phyloP scores from a whole-genome alignment of 345 rosid genomes.

The Gynandropsis gynandra region DNA sequence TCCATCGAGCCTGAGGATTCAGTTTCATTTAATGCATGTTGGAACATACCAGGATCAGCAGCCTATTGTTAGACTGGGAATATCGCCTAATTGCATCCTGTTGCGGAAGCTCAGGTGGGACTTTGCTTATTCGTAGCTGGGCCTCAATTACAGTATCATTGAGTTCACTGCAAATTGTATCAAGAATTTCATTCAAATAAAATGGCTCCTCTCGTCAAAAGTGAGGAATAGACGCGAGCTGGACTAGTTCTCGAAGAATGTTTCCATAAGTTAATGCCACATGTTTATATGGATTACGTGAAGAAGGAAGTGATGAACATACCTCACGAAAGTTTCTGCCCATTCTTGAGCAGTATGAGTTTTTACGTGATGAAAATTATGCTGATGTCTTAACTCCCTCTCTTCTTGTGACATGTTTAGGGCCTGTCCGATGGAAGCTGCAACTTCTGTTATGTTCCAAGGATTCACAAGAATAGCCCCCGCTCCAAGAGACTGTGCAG shows the following conservation, averaged over 20 bases:
- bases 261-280: no score
- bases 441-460: conserved; percentile 99
- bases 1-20: not conserved
- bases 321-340: conserved; percentile 99
- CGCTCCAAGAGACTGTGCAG: conserved; percentile 98
- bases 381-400: conserved; percentile 85
- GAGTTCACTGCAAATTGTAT: conserved; percentile 67
- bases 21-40: not conserved
- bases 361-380: conserved; percentile 69
- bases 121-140: conserved; percentile 83
- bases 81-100: conserved; percentile 58
- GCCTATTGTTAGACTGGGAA: conserved; percentile 65
- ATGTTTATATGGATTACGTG: no score
- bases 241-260: not conserved
- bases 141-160: conserved; percentile 98
- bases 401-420: conserved; percentile 72
- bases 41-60: conserved; percentile 73
- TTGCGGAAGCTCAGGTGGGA: conserved; percentile 79
- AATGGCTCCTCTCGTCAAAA: conserved; percentile 6
- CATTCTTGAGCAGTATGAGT: conserved; percentile 96
- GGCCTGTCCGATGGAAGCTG: conserved; percentile 82
- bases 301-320: conserved; percentile 9
- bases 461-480: conserved; percentile 98
- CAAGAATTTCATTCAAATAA: conserved; percentile 16
- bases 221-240: no score